These are phyloP conservation scores for Phaeosphaeria sp. DNA, from an alignment of 2,329 filamentous ascomycete species.

Conservation along the genomic window DNA sequence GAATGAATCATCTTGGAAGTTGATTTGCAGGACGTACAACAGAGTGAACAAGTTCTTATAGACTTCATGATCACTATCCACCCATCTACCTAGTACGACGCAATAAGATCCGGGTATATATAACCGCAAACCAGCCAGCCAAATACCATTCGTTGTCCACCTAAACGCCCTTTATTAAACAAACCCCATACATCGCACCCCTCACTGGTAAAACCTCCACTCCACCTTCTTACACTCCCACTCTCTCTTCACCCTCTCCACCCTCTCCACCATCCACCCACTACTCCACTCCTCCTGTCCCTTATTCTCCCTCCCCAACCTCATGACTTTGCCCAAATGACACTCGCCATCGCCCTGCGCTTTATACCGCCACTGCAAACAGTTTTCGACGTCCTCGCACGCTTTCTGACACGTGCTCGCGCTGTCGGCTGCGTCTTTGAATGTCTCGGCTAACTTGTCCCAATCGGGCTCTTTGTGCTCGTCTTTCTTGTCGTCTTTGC, in stretches of 20 bases:
- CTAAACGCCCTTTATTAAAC: no score
- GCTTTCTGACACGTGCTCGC: slow-evolving; percentile 32
- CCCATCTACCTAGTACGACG: no score
- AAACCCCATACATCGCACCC: no score
- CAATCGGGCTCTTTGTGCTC: not conserved
- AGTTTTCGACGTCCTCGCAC: slow-evolving; percentile 39
- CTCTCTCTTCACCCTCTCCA: slow-evolving; percentile 22
- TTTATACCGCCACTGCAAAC: slow-evolving; percentile 46
- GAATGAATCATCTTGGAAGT: not conserved
- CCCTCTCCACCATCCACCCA: slow-evolving; percentile 47
- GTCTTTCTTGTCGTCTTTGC: slow-evolving; percentile 4
- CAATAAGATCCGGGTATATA: not conserved
- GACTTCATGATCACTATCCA: no score
- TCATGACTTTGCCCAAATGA: slow-evolving; percentile 39
- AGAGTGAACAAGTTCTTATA: no score
- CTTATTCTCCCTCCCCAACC: slow-evolving; percentile 31
- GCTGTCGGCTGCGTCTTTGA: slow-evolving; percentile 33
- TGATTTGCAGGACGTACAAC: no score
- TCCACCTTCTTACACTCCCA: slow-evolving; percentile 38
- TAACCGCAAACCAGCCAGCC: not conserved
- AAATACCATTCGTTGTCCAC: not conserved
- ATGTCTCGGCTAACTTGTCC: slow-evolving; percentile 10
- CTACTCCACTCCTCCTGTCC: slow-evolving; percentile 38
- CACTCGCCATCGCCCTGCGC: slow-evolving; percentile 37
- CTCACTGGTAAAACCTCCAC: slow-evolving; percentile 40